A percentile compares a stretch with the other conserved stretches of the same genome.
Conservation (phyloP, 2,329 filamentous ascomycete genomes). For the Scedosporium aurantiacum region DNA sequence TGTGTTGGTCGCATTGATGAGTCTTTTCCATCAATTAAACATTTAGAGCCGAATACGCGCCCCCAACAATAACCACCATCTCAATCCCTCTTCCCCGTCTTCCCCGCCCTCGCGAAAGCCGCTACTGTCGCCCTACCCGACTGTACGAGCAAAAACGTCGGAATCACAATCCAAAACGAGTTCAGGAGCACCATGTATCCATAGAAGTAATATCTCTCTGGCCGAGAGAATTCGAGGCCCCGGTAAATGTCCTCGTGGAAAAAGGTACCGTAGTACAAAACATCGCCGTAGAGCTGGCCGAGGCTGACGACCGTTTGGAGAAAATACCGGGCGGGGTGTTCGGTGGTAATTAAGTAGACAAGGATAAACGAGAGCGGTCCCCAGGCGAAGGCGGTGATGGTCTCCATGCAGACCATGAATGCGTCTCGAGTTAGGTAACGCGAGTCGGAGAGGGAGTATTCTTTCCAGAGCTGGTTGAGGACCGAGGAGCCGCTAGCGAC, state of each 20-base stretch:
- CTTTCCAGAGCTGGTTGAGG: conserved; percentile 46
- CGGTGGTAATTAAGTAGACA: conserved; percentile 30
- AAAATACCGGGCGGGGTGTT: conserved; percentile 29
- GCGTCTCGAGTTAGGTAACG: conserved; percentile 41
- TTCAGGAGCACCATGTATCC: too few species aligned
- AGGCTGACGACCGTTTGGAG: conserved; percentile 34
- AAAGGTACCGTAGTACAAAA: conserved; percentile 40
- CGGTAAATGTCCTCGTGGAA: conserved; percentile 27
- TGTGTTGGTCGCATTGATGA: too few species aligned
- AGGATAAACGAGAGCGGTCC: conserved; percentile 39
- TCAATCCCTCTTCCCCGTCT: too few species aligned
- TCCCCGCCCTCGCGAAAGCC: too few species aligned
- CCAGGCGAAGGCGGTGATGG: conserved; percentile 40
- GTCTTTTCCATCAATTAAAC: too few species aligned
- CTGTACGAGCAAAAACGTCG: too few species aligned
- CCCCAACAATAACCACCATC: too few species aligned
- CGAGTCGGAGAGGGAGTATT: conserved; percentile 45
- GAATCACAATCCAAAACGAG: too few species aligned
- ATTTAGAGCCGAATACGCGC: too few species aligned
- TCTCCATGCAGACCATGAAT: conserved; percentile 46
- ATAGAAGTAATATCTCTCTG: too few species aligned
- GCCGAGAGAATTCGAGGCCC: conserved; percentile 31
- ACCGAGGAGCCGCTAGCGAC: conserved; percentile 27
- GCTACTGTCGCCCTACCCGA: too few species aligned
- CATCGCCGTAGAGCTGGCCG: conserved; percentile 39